These are phyloP conservation scores for Cryptococcus amylolentus DNA, from an alignment of 1,284 basidiomycete genomes.

Conservation along the genomic window DNA sequence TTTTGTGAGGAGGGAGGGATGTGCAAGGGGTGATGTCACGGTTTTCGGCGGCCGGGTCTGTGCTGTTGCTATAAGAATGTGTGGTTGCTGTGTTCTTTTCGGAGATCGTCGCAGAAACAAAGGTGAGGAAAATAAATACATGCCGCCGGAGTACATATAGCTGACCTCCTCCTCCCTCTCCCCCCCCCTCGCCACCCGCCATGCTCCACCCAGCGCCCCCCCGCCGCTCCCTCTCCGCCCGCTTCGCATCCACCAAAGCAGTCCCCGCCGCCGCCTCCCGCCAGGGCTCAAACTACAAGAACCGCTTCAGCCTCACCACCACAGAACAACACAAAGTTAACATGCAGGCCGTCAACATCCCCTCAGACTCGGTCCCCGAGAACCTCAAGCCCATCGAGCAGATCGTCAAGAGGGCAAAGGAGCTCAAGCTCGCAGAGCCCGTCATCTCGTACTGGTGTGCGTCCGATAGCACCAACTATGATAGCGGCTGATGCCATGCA, in stretches of 20 bases:
- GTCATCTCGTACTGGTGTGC: slow-evolving; percentile 92
- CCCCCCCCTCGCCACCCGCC: background rate
- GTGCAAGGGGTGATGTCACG: no score
- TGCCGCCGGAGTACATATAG: no score
- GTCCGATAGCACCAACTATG: slow-evolving; percentile 35
- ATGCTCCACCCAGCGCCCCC: background rate
- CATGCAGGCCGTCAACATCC: slow-evolving; percentile 45
- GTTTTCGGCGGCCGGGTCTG: no score
- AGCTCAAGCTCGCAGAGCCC: slow-evolving; percentile 75
- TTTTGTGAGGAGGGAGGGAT: no score
- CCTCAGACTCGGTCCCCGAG: slow-evolving; percentile 43
- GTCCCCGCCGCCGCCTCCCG: background rate
- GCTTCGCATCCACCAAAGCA: background rate
- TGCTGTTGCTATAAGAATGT: no score
- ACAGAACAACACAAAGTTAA: background rate
- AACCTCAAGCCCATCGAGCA: slow-evolving; percentile 59
- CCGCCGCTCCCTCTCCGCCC: background rate
- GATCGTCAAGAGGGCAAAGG: slow-evolving; percentile 84
- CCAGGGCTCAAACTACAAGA: background rate
- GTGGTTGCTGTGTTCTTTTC: no score
- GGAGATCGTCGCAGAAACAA: no score
- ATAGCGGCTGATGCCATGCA: slow-evolving; percentile 40
- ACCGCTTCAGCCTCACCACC: background rate
- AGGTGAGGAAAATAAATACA: no score
- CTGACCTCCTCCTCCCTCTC: no score